A percentile compares a stretch with the other conserved stretches of the same genome.
These are phyloP conservation scores for Isoetes taiwanensis DNA, from an alignment of 75 land plant genomes.

Conservation along the genomic window DNA sequence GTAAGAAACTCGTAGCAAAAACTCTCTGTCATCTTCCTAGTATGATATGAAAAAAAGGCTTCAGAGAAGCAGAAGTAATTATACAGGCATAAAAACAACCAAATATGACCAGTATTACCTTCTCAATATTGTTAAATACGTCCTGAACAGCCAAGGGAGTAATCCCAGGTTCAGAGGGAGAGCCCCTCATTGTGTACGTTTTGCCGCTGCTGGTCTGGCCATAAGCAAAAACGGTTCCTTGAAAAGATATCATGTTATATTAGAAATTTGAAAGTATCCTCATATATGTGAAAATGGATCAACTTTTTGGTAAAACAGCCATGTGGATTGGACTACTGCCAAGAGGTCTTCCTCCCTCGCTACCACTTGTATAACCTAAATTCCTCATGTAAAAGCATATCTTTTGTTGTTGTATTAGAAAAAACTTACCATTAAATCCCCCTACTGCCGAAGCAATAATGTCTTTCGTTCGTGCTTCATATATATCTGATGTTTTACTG, in stretches of 20 bases:
- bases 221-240: conserved; percentile 97
- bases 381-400: neutral
- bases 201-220: conserved; percentile 99
- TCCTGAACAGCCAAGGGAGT: conserved; percentile 83
- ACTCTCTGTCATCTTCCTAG: conserved; percentile 76
- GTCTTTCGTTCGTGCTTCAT: conserved; percentile 58
- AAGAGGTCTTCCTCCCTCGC: neutral
- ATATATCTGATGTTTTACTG: conserved; percentile 60
- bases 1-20: conserved; percentile 88
- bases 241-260: neutral
- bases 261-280: too few species aligned
- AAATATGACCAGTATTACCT: conserved; percentile 29
- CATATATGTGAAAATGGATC: too few species aligned
- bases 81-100: neutral
- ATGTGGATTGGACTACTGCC: neutral
- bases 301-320: too few species aligned
- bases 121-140: conserved; percentile 49
- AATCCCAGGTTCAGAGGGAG: conserved; percentile 63
- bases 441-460: conserved; percentile 74
- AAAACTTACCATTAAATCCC: conserved; percentile 74
- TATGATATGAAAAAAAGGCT: neutral
- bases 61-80: conserved; percentile 8
- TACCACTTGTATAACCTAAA: neutral
- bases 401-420: neutral
- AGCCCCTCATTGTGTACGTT: conserved; percentile 91